phyloP scores from a whole-genome alignment of 768 basidiomycete genomes.

The Trametes maxima region DNA sequence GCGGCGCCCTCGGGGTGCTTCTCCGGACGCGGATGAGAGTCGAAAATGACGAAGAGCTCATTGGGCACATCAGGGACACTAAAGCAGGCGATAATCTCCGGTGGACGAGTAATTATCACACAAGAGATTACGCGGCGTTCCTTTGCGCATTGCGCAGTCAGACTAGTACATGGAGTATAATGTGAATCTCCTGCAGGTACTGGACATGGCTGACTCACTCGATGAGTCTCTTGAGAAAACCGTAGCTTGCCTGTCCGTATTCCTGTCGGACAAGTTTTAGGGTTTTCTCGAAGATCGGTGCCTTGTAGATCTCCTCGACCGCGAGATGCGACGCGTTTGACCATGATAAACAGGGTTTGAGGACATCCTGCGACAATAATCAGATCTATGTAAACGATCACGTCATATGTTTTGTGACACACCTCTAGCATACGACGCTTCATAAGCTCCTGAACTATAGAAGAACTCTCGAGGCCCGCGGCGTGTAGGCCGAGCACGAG shows the following conservation, averaged over 20 bases:
- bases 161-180: not conserved
- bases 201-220: slow-evolving; percentile 24
- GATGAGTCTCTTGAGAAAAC: slow-evolving; percentile 40
- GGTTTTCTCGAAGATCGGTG: slow-evolving; percentile 51
- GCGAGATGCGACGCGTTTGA: slow-evolving; percentile 54
- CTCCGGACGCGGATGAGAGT: slow-evolving; percentile 62
- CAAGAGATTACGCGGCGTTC: slow-evolving; percentile 35
- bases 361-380: slow-evolving; percentile 48
- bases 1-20: slow-evolving; percentile 62
- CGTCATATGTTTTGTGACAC: not conserved
- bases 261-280: slow-evolving; percentile 39
- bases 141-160: slow-evolving; percentile 1
- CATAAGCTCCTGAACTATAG: slow-evolving; percentile 39
- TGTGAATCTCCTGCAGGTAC: not conserved
- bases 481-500: slow-evolving; percentile 45
- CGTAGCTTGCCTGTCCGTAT: slow-evolving; percentile 42
- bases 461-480: slow-evolving; percentile 31
- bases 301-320: slow-evolving; percentile 51
- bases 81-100: slow-evolving; percentile 65
- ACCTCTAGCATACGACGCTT: slow-evolving; percentile 42
- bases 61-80: slow-evolving; percentile 29
- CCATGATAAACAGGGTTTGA: slow-evolving; percentile 61
- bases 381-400: not conserved
- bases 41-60: slow-evolving; percentile 61
- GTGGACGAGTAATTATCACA: slow-evolving; percentile 66